A percentile compares a stretch with the other conserved stretches of the same genome.
Evolutionary conservation across 176 grass and related monocot genomes (phyloP).

Genomic region (Phyllostachys edulis): DNA sequence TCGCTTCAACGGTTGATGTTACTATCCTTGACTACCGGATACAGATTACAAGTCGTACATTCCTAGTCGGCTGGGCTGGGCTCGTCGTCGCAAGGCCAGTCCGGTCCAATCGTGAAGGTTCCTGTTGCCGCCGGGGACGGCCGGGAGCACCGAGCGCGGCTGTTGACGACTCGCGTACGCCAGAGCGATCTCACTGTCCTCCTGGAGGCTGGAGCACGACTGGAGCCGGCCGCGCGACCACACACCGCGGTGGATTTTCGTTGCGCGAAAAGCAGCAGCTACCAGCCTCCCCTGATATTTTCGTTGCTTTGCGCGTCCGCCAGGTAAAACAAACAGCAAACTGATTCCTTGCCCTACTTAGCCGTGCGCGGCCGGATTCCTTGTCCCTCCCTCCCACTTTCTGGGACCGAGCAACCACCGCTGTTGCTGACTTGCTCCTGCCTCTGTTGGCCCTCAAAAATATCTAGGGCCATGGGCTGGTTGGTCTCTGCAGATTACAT

Average conservation of each 20-base stretch:
- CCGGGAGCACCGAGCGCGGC: neutral
- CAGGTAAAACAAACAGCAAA: neutral
- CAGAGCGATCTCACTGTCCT: neutral
- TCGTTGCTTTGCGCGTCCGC: neutral
- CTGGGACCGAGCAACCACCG: neutral
- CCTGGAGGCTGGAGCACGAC: conserved; percentile 19
- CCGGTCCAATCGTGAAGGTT: too few relatives aligned
- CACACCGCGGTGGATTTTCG: neutral
- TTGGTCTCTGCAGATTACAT: too few relatives aligned
- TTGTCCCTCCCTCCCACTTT: neutral
- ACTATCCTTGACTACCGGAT: too few relatives aligned
- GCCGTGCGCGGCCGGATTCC: neutral
- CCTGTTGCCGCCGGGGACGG: neutral
- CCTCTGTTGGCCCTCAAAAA: neutral
- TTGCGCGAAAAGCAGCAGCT: neutral
- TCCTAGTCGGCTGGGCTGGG: too few relatives aligned
- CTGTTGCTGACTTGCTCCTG: neutral
- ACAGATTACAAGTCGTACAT: too few relatives aligned
- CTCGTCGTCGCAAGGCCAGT: too few relatives aligned
- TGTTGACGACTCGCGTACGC: neutral
- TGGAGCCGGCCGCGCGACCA: conserved; percentile 11
- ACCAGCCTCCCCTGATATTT: conserved; percentile 1
- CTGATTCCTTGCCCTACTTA: too few relatives aligned
- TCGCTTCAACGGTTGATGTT: too few relatives aligned
- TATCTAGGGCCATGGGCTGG: neutral